Conservation (phyloP, 31 red algal species). For the Porphyra umbilicalis region DNA sequence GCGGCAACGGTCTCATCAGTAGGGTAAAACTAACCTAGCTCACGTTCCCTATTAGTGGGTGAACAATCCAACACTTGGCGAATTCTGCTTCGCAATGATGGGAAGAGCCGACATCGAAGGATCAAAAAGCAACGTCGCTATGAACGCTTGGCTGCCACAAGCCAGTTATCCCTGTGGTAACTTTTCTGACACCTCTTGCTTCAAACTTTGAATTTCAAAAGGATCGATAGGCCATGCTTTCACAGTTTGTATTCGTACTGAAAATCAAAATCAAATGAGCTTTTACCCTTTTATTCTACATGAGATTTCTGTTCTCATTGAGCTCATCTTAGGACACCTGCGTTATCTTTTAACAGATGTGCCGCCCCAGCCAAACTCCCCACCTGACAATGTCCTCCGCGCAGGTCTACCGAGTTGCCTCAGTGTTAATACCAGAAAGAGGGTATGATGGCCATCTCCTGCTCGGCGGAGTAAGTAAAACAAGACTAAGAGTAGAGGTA, state of each 20-base stretch:
- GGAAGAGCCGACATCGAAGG: constrained; percentile 81
- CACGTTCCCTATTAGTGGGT: background rate
- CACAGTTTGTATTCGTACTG: constrained; percentile 45
- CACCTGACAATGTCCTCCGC: constrained; percentile 37
- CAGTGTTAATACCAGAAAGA: background rate
- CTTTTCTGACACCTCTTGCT: constrained; percentile 29
- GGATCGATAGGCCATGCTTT: constrained; percentile 89
- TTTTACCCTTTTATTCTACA: constrained; percentile 83
- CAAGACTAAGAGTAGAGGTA: constrained; percentile 79
- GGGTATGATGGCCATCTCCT: constrained; percentile 1
- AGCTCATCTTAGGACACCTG: constrained; percentile 76
- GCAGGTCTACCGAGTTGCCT: background rate
- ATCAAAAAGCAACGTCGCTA: constrained; percentile 81
- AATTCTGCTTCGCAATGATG: constrained; percentile 51
- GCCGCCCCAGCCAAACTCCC: constrained; percentile 55
- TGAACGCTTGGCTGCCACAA: constrained; percentile 69
- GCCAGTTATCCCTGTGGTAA: constrained; percentile 18
- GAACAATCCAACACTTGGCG: constrained; percentile 28
- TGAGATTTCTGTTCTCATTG: constrained; percentile 82
- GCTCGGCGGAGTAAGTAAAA: constrained; percentile 60
- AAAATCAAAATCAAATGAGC: constrained; percentile 71
- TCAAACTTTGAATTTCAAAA: constrained; percentile 48
- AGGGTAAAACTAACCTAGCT: no score
- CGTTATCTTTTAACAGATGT: constrained; percentile 50
- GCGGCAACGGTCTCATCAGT: no score